Percentiles rank a stretch among this genome's conserved stretches.
Evolutionary conservation across 1,284 basidiomycete genomes (phyloP).

Genomic region (Heterobasidion annosum): DNA sequence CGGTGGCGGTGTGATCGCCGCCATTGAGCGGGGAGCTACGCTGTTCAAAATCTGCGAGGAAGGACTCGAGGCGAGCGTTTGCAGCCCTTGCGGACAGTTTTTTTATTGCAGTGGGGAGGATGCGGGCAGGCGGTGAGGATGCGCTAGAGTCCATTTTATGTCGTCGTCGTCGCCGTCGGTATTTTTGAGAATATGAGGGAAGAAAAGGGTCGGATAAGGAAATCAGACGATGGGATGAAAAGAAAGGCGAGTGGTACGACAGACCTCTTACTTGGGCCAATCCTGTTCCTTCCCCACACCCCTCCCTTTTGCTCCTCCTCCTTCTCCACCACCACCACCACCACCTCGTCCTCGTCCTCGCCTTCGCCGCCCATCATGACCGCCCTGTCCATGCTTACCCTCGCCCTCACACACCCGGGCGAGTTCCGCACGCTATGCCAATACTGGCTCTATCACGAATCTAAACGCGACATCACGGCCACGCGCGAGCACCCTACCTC

Average conservation of each 20-base stretch:
- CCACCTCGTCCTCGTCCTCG: background rate
- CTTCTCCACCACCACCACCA: background rate
- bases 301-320: background rate
- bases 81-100: slow-evolving; percentile 17
- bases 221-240: too few species aligned
- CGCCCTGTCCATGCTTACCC: slow-evolving; percentile 32
- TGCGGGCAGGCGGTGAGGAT: slow-evolving; percentile 21
- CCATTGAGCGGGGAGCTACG: slow-evolving; percentile 20
- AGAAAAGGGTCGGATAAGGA: background rate
- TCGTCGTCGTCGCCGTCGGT: background rate
- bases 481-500: slow-evolving; percentile 63
- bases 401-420: slow-evolving; percentile 64
- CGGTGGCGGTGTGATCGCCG: slow-evolving; percentile 24
- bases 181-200: background rate
- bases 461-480: slow-evolving; percentile 72
- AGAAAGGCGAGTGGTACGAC: slow-evolving; percentile 7
- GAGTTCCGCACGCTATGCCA: slow-evolving; percentile 77
- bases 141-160: slow-evolving; percentile 3
- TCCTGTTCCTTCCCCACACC: background rate
- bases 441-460: slow-evolving; percentile 73
- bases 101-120: slow-evolving; percentile 14
- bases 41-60: slow-evolving; percentile 21
- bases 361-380: slow-evolving; percentile 18
- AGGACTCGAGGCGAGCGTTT: slow-evolving; percentile 18
- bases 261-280: background rate